Percentiles rank a stretch among this genome's conserved stretches.
Conservation (phyloP, 1,284 basidiomycete genomes). For the Ceratobasidium sp. region DNA sequence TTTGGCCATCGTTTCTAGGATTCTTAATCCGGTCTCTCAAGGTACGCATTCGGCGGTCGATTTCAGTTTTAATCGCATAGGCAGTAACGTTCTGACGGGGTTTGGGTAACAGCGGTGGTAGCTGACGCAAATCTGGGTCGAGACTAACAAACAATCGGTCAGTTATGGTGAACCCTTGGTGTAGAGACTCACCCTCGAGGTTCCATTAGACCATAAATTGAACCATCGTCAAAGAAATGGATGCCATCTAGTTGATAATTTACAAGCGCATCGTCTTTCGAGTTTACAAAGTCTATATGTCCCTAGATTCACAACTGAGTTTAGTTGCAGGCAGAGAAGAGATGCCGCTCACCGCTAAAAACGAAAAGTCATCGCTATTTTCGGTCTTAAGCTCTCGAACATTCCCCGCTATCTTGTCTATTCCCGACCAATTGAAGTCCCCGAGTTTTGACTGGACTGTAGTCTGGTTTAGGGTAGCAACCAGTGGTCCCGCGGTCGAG, state of each 20-base stretch:
- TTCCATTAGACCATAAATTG: constrained; percentile 78
- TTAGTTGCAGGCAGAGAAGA: too few relatives aligned
- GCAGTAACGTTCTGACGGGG: constrained; percentile 68
- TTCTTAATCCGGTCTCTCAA: constrained; percentile 67
- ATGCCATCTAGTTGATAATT: constrained; percentile 79
- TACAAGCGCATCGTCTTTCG: constrained; percentile 63
- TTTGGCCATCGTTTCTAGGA: constrained; percentile 36
- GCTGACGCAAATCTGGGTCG: constrained; percentile 68
- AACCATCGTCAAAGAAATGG: constrained; percentile 79
- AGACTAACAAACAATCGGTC: constrained; percentile 15
- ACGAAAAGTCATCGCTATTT: constrained; percentile 1
- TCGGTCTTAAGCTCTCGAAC: constrained; percentile 65
- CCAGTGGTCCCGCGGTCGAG: constrained; percentile 5
- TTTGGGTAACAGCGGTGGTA: constrained; percentile 72
- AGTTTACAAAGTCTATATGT: constrained; percentile 71
- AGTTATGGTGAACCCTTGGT: not conserved
- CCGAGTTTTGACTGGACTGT: constrained; percentile 51
- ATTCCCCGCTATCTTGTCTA: constrained; percentile 70
- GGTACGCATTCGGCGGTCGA: constrained; percentile 67
- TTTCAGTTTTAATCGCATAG: constrained; percentile 70
- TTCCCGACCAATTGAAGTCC: constrained; percentile 74
- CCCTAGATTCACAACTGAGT: constrained; percentile 56
- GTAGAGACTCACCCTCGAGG: constrained; percentile 65
- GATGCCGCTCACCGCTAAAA: constrained; percentile 3
- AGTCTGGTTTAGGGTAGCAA: constrained; percentile 30